phyloP scores from a whole-genome alignment of 225 moss, liverwort and hornwort species.

The Polytrichum commune region DNA sequence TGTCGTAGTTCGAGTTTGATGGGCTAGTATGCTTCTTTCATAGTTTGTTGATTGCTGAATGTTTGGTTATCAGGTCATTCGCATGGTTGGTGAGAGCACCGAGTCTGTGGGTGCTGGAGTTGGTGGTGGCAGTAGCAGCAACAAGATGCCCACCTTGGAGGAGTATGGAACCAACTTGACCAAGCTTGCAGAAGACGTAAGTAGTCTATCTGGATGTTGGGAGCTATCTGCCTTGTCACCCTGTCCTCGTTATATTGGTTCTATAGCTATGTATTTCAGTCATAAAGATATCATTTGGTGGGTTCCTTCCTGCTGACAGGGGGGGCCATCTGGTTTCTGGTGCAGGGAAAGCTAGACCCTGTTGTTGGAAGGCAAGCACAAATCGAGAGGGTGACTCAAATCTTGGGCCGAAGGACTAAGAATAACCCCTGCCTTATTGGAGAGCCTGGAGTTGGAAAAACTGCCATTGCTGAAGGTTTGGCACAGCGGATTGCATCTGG shows the following conservation, averaged over 20 bases:
- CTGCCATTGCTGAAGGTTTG: conserved; percentile 90
- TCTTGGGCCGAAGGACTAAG: conserved; percentile 90
- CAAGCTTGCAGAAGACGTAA: conserved; percentile 94
- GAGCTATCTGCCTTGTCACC: not conserved
- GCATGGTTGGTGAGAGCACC: conserved; percentile 97
- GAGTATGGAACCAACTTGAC: conserved; percentile 97
- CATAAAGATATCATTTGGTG: too few relatives aligned
- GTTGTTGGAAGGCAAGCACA: conserved; percentile 90
- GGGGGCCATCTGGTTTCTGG: not conserved
- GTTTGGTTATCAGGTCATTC: conserved; percentile 51
- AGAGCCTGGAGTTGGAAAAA: conserved; percentile 96
- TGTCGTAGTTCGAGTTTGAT: too few relatives aligned
- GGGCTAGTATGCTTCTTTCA: too few relatives aligned
- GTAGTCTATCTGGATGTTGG: not conserved
- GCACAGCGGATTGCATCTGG: conserved; percentile 90
- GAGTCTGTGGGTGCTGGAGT: conserved; percentile 96
- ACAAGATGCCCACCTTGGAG: conserved; percentile 96
- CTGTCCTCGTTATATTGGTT: not conserved
- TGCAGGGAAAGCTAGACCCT: conserved; percentile 89
- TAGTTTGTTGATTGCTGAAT: not conserved
- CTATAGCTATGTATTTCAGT: too few relatives aligned
- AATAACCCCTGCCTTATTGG: conserved; percentile 94
- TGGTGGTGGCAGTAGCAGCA: conserved; percentile 89
- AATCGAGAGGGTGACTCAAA: conserved; percentile 94
- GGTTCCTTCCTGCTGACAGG: too few relatives aligned